Percentiles rank a stretch among this genome's conserved stretches.
phyloP scores from a whole-genome alignment of 2,329 filamentous ascomycete species.

The Chaetoscypha palmicola region DNA sequence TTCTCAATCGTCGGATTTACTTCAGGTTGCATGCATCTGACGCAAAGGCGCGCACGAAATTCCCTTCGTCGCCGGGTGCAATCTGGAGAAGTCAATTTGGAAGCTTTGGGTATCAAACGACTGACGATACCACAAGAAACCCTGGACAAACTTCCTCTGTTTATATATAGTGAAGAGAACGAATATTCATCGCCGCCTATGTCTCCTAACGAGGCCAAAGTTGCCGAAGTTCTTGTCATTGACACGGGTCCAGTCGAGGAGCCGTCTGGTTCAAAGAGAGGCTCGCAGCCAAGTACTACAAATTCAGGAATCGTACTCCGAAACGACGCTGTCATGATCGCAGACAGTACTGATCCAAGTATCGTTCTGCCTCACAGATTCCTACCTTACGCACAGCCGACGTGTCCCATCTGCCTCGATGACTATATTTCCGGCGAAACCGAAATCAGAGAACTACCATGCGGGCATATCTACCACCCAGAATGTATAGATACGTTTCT shows the following conservation, averaged over 20 bases:
- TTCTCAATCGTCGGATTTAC: constrained; percentile 59
- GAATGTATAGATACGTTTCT: constrained; percentile 87
- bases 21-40: constrained; percentile 66
- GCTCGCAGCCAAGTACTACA: background rate
- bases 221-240: background rate
- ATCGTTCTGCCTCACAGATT: constrained; percentile 19
- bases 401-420: constrained; percentile 85
- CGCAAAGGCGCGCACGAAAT: constrained; percentile 65
- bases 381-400: constrained; percentile 62
- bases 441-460: constrained; percentile 77
- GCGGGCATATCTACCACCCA: constrained; percentile 88
- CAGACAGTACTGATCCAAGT: constrained; percentile 14
- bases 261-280: constrained; percentile 1
- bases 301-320: background rate
- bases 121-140: constrained; percentile 67
- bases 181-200: constrained; percentile 36
- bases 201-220: background rate
- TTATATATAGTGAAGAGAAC: constrained; percentile 61
- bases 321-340: constrained; percentile 1
- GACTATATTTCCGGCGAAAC: constrained; percentile 64
- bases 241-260: background rate
- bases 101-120: constrained; percentile 76
- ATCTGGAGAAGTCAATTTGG: constrained; percentile 76
- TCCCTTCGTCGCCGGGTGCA: constrained; percentile 63
- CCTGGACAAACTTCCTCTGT: constrained; percentile 69